Evolutionary conservation across 805 yeast species (phyloP), one percentile per base, ranked within the genome.

Genomic region (Suhomyces kilbournensis): DNA sequence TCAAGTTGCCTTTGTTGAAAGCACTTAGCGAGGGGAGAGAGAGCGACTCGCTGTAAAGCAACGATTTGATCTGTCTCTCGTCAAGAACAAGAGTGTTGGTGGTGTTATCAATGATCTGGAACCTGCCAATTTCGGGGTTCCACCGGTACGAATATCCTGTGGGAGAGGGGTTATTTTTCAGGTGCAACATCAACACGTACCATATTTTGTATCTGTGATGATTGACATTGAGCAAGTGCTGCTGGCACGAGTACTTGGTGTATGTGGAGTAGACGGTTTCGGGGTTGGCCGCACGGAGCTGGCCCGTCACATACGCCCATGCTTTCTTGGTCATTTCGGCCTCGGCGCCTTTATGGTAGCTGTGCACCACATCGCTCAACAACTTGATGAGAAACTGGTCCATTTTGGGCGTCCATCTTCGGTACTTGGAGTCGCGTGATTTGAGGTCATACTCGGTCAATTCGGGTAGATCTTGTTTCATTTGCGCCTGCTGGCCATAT

Each of bases 181-280:
- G 67, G 48, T 71, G 71, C 47, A 65, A 51, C 72, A 70, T 66
- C 43, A 71, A 59, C 14, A 60, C 55, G 48, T 54, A 65, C 76
- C 76, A 71, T 44, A 71, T 66, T 50, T 66, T 68, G 53, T 70
- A 71, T 19, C 74, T 52, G 51, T 63, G 70, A 46, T 71, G 75
- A 35, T 65, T 67, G 15, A 71, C 76, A 48, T 70, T 67, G n/a
- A 57, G 47, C 30, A 71, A 56, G 58, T 71, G 76, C 51, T 71
- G 76, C 38, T 66, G 73, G 49, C 75, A 70, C 8, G 74, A 69
- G 47, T 71, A 71, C 50, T 71, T 71, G 26, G 76, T 71, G 47
- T 71, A 71, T 1, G 76, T 71, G 12, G 74, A 69, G 51, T 71
- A 71, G 0, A 71, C 76, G 1, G 76, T 70, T 45, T 69, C 70